Base-by-base conservation (phyloP, 2,329 filamentous ascomycete species). In the Graphilbum ipis-grandicollis region DNA sequence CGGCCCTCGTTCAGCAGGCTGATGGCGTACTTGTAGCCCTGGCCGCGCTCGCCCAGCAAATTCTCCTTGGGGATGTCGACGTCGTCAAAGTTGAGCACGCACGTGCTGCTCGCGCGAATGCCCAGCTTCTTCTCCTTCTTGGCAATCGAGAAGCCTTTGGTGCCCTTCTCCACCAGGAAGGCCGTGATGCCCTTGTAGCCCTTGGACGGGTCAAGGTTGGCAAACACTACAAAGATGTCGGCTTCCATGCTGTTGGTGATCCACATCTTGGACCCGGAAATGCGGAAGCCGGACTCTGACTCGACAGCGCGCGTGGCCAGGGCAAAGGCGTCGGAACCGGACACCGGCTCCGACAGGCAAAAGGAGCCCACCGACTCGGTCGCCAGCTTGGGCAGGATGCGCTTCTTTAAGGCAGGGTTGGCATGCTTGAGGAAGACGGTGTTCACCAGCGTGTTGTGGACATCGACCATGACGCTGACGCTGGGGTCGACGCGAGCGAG, bases 101-200 rank as follows among this genome's bases (percentile, higher is more conserved):
- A 98, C 23, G 90, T 98, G 62, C 82, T 92, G 62, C 82, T 92
- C 37, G 90, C 90, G 52, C 73, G 79, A 63, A 98, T 98, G 41
- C 90, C 90, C 34, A 98, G 76, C 68, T 98, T 98, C 79, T 96
- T 96, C 68, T 98, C 90, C 68, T 98, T 98, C 73, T 98, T 98
- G 30, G 90, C 85, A 51, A 98, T 92, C 42, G 73, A 77, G 66
- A 98, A 94, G 25, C 90, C 90, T 38, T 79, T 76, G 35, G 74
- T 81, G 50, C 68, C 78, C 66, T 93, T 94, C 60, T 94, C 86
- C 31, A 96, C 77, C 42, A 98, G 65, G 55, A 98, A 98, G 36
- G 90, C 90, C 2, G 85, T 86, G 58, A 98, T 98, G 40, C 90
- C 90, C 60, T 86, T 88, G 69, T 98, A 94, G 37, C 85, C 88